Percentiles rank a stretch among this genome's conserved stretches.
Conservation (phyloP, 305 asterid species). For the Rubia occidens region DNA sequence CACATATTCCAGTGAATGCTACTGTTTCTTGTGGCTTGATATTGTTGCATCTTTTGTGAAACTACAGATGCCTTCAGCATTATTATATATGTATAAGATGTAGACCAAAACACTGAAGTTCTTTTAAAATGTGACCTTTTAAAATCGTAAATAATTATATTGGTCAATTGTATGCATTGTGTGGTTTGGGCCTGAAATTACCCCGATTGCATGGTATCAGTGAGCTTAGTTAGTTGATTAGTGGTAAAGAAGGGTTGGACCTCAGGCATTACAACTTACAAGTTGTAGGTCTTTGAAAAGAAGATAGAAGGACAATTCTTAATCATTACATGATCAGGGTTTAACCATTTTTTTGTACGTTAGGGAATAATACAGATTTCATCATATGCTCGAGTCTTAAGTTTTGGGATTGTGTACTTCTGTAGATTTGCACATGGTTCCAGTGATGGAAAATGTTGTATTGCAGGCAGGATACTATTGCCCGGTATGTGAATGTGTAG, state of each 20-base stretch:
- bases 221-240: not conserved
- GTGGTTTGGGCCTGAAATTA: not conserved
- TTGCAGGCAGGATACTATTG: slow-evolving; percentile 93
- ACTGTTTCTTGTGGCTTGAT: not conserved
- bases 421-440: slow-evolving; percentile 5
- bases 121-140: not conserved
- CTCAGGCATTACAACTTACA: not conserved
- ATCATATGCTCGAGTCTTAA: not conserved
- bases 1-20: not conserved
- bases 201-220: not conserved
- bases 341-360: not conserved
- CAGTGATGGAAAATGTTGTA: slow-evolving; percentile 18
- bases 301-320: not conserved
- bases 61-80: not conserved
- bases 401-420: not conserved
- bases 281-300: not conserved
- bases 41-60: slow-evolving; percentile 1
- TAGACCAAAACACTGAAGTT: not conserved
- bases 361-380: not conserved
- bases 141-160: not conserved
- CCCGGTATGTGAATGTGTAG: slow-evolving; percentile 91
- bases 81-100: not conserved
- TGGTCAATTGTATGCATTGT: not conserved
- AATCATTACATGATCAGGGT: not conserved
- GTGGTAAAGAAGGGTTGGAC: not conserved